Percentiles rank a stretch among this genome's conserved stretches.
These are phyloP conservation scores for Kodamaea restingae DNA, from an alignment of 805 yeast species.

Conservation along the genomic window DNA sequence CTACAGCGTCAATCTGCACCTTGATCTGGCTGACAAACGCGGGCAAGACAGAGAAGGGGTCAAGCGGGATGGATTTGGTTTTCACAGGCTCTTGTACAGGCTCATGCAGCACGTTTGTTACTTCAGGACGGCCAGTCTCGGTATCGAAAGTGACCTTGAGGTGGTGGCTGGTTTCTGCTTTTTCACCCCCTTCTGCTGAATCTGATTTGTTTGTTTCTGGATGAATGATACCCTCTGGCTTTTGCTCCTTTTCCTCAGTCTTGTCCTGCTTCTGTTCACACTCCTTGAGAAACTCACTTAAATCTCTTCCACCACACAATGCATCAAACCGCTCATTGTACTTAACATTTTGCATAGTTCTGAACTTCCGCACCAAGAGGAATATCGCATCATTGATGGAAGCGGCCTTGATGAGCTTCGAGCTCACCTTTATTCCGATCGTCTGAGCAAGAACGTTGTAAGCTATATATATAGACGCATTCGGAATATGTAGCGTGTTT, in stretches of 20 bases:
- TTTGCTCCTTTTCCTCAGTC: no score
- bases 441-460: constrained; percentile 23
- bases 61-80: no score
- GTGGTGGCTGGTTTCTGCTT: neutral
- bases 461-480: constrained; percentile 22
- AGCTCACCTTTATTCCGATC: constrained; percentile 20
- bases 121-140: no score
- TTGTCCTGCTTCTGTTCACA: no score
- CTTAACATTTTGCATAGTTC: constrained; percentile 26
- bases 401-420: constrained; percentile 25
- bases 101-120: no score
- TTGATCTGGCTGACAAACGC: constrained; percentile 22
- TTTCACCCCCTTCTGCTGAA: neutral
- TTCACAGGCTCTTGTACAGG: no score
- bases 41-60: constrained; percentile 33
- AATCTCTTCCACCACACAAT: no score
- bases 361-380: constrained; percentile 28
- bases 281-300: no score
- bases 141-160: no score
- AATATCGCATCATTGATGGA: constrained; percentile 38
- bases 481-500: constrained; percentile 25
- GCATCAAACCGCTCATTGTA: constrained; percentile 17
- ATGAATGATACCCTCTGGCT: no score
- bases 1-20: constrained; percentile 23
- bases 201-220: no score